phyloP scores from a whole-genome alignment of 2,329 filamentous ascomycete genomes.

The Fusarium domesticum region DNA sequence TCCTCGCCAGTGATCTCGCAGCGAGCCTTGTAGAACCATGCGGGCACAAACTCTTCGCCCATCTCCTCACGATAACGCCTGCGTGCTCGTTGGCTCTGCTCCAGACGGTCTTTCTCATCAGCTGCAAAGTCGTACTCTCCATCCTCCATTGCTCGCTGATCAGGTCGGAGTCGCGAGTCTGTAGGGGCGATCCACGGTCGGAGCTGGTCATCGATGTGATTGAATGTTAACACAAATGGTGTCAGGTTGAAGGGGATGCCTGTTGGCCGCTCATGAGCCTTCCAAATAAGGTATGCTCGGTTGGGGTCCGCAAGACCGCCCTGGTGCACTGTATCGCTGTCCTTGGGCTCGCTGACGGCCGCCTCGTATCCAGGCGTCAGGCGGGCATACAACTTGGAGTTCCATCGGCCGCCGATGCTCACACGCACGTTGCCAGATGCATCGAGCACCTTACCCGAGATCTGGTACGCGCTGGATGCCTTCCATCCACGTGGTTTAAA shows the following conservation, averaged over 20 bases:
- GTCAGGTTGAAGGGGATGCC: conserved; percentile 97
- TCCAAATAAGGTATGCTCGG: conserved; percentile 88
- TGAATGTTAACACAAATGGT: conserved; percentile 91
- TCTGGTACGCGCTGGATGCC: conserved; percentile 83
- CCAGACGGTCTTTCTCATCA: conserved; percentile 88
- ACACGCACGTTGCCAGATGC: conserved; percentile 75
- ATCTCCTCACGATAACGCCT: conserved; percentile 68
- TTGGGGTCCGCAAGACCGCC: conserved; percentile 62
- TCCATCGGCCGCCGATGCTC: conserved; percentile 93
- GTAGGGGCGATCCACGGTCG: conserved; percentile 78
- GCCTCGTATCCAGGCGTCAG: conserved; percentile 88
- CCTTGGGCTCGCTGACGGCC: conserved; percentile 57
- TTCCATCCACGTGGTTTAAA: conserved; percentile 98
- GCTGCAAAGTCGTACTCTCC: conserved; percentile 95
- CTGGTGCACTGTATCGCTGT: conserved; percentile 37
- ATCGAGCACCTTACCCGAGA: conserved; percentile 82
- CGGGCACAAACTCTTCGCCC: conserved; percentile 78
- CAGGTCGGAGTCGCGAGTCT: conserved; percentile 86
- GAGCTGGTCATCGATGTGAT: conserved; percentile 84
- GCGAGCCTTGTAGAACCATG: conserved; percentile 75
- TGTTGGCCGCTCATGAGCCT: conserved; percentile 74
- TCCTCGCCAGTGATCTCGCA: conserved; percentile 81
- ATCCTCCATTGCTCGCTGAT: conserved; percentile 97
- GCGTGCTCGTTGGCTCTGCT: conserved; percentile 82
- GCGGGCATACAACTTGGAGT: conserved; percentile 93